Evolutionary conservation across 73 alveolate genomes (phyloP).

Genomic region (Vitrella brassicaformis): DNA sequence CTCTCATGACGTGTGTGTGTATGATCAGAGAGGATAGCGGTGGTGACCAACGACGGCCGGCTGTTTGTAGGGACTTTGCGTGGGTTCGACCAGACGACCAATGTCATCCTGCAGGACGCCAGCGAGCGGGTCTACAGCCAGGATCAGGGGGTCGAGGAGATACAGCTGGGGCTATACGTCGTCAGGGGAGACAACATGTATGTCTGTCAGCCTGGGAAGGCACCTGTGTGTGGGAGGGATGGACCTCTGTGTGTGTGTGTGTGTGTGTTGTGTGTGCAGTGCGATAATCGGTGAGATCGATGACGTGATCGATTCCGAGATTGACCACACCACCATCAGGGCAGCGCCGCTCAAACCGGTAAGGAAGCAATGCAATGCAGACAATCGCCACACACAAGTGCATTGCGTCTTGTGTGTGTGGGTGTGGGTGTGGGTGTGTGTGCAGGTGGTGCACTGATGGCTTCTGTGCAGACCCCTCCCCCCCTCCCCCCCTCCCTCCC

Average conservation of each 20-base stretch:
- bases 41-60: constrained; percentile 39
- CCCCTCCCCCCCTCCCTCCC: too few relatives aligned
- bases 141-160: constrained; percentile 22
- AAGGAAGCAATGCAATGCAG: too few relatives aligned
- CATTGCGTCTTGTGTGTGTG: too few relatives aligned
- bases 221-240: too few relatives aligned
- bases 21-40: constrained; percentile 28
- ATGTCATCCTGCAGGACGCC: constrained; percentile 34
- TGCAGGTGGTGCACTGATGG: background rate
- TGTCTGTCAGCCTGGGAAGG: too few relatives aligned
- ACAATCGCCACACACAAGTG: too few relatives aligned
- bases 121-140: constrained; percentile 38
- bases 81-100: constrained; percentile 44
- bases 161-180: constrained; percentile 42
- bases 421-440: too few relatives aligned
- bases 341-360: background rate
- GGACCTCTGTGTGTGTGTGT: too few relatives aligned
- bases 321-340: constrained; percentile 6
- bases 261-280: too few relatives aligned
- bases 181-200: constrained; percentile 57
- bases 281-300: constrained; percentile 48
- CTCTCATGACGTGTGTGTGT: too few relatives aligned
- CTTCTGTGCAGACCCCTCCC: background rate
- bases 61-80: constrained; percentile 23
- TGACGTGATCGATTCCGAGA: constrained; percentile 15